Evolutionary conservation across 176 grass and related monocot genomes (phyloP), one percentile per base, ranked within the genome.

Genomic region (Raddia guianensis): DNA sequence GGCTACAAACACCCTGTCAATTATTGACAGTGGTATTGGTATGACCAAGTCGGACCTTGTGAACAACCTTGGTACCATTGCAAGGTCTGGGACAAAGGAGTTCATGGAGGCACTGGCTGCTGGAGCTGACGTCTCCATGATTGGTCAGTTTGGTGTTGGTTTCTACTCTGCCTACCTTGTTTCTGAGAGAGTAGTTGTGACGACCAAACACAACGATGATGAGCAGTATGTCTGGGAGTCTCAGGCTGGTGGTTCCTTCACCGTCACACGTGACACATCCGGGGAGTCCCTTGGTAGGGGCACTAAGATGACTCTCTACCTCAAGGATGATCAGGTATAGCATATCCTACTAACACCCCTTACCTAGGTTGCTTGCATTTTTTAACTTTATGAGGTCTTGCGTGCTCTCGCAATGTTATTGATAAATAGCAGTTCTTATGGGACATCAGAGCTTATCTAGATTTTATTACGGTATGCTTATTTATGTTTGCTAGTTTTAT

Each of bases 171-270:
- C 96, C 15, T 99, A 99, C 47, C 92, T 99, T 72, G 96, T 99
- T 6, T 86, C 96, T 2, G 92, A 99, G 82, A 91, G 82, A 77
- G 96, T 99, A 0, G 82, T 99, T 45, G 96, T 99, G 52, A 93
- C 76, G 20, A 74, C 82, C 78, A 99, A 99, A 82, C 92, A 99
- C 88, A 95, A 99, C 0, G 92, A 99, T 70, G 96, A 99, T 33
- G 96, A 99, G 88, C 92, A 95, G 92, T 98, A 98, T 0, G 79
- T 98, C 7, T 98, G 96, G 96, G 96, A 98, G 82, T 98, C 96
- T 15, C 96, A 98, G 86, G 92, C 96, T 44, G 96, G 96, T 12
- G 96, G 96, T 0, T 98, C 92, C 11, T 98, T 98, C 84, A 98
- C 96, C 0, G 92, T 98, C 13, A 91, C 96, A 18, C 87, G 96